Base-by-base conservation (phyloP, 2,329 filamentous ascomycete species). In the Akanthomyces uredinophilus region DNA sequence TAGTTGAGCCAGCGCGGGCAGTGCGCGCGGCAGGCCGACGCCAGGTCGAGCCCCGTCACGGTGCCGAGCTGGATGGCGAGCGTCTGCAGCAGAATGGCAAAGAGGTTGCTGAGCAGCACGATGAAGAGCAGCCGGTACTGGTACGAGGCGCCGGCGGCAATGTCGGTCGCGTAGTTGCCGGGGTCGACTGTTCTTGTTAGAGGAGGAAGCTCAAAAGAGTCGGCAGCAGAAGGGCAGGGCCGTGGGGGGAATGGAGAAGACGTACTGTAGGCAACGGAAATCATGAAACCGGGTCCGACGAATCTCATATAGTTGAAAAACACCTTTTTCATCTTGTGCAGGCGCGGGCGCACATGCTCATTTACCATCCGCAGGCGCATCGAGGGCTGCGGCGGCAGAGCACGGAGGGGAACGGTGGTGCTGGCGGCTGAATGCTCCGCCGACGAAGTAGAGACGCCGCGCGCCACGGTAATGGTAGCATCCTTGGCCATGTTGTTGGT, bases 131-230 rank as follows among this genome's bases (percentile, higher is more conserved):
- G 79, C 46, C 78, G 80, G 75, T 86, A 91, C 61, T 80, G 81
- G 71, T 87, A 89, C 1, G 81, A 79, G 5, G 88, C 85, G 59
- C 88, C 88, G 51, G 87, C 87, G 8, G 86, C 83, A 53, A 90
- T 84, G 71, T 87, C 87, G 22, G 88, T 90, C 1, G 87, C 81
- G 70, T 90, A 91, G 72, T 91, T 90, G 63, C 86, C 86, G 56
- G 80, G 83, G 64, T 85, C 83, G 66, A 85, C 79, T 52, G 5
- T 24, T 39, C 41, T 29, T n/a, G n/a, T 14, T 16, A 14, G 14
- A 44, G 7, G 24, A 20, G 49, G 11, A 20, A 29, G 32, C 32
- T 35, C 11, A 47, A 13, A 37, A 56, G 22, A 6, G 58, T 49
- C 37, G 50, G 37, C 13, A 44, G n/a, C 18, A 14, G 11, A 32